Evolutionary conservation across 139 green algal genomes (phyloP), one percentile per base, ranked within the genome.

Genomic region (Dunaliella sp.): DNA sequence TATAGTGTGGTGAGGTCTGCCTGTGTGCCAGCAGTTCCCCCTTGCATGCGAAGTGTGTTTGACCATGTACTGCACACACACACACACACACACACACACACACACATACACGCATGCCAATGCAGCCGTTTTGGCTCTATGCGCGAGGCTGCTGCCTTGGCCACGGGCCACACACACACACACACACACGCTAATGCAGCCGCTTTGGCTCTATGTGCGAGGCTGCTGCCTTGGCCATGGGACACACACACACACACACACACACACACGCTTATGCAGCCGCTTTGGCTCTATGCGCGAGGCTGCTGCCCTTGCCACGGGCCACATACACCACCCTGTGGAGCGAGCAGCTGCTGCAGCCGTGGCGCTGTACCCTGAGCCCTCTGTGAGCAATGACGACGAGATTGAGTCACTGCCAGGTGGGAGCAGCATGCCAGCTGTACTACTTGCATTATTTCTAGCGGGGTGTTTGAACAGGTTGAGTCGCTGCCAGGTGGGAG

Each of bases 251-350:
- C n/a, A 33, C 21, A 7, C 73, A 22, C 30, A 34, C 73, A 32
- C 7, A 33, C 30, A 36, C 77, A 30, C 33, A 38, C 30, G 28
- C 77, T n/a, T 32, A 21, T 28, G 77, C 80, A 75, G 36, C 24
- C 80, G 80, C 38, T 84, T 84, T 36, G 80, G 80, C 25, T 84
- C 80, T 38, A 84, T 84, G 80, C 80, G 80, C 28, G 38, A 32
- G 36, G 80, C 80, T 1, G 80, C 80, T 65, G 48, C 48, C 16
- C 48, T 65, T 7, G 48, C 48, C 48, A 65, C 48, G 7, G 48
- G 48, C 48, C 48, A 65, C 16, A 16, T 16, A 65, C 48, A 65
- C 48, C 16, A 65, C 48, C 48, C 48, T 7, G 48, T 65, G 48
- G 48, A 65, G 48, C 48, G 48, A 26, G 48, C 48, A 16, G 48